Evolutionary conservation across 192 early-diverging fungal species (phyloP).

Genomic region (Coemansia sp.): DNA sequence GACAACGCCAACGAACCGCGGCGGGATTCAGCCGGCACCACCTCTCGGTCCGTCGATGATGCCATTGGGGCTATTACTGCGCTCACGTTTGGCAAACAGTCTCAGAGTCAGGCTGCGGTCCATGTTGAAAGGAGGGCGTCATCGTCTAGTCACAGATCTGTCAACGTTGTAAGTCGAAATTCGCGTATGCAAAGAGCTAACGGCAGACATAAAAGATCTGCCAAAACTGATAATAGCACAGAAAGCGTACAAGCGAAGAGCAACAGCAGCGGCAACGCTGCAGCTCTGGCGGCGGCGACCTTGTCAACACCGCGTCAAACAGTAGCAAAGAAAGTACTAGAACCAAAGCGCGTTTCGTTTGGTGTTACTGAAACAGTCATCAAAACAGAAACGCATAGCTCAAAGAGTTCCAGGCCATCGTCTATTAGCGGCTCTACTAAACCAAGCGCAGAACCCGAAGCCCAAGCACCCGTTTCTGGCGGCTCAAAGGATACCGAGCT

Average conservation of each 20-base stretch:
- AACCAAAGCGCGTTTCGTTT: background rate
- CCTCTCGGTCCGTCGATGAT: background rate
- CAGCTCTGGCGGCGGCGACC: too few species aligned
- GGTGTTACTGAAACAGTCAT: background rate
- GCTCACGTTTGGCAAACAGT: background rate
- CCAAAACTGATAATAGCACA: too few species aligned
- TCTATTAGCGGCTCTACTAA: background rate
- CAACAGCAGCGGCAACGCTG: too few species aligned
- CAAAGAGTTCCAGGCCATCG: background rate
- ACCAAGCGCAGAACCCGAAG: background rate
- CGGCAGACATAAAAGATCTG: background rate
- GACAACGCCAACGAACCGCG: background rate
- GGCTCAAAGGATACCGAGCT: constrained; percentile 16
- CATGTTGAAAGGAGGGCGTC: background rate
- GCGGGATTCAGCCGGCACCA: background rate
- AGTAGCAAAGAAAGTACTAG: background rate
- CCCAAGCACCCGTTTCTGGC: background rate
- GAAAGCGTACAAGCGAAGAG: too few species aligned
- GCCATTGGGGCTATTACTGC: constrained; percentile 11
- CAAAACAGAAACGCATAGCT: background rate
- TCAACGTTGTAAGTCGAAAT: constrained; percentile 22
- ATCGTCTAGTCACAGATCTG: constrained; percentile 8
- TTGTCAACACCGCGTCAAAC: background rate
- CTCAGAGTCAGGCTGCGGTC: background rate
- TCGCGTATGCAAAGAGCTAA: constrained; percentile 5